phyloP scores from a whole-genome alignment of 306 rosid species.

The Potentilla sterilis region DNA sequence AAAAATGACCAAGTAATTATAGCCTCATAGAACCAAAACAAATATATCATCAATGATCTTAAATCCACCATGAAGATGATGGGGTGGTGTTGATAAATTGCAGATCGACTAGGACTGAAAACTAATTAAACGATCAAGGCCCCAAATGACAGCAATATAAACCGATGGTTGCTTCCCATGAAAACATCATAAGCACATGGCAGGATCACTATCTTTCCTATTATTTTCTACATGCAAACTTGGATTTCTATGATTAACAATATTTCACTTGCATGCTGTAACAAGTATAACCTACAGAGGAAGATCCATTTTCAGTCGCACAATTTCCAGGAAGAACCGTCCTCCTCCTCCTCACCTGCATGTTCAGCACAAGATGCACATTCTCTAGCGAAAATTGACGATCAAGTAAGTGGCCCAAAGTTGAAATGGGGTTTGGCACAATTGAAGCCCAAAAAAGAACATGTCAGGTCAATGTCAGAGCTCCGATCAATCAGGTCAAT shows the following conservation, averaged over 20 bases:
- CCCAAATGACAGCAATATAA: slow-evolving; percentile 5
- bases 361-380: background rate
- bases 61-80: background rate
- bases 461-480: background rate
- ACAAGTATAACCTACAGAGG: background rate
- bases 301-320: background rate
- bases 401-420: background rate
- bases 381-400: background rate
- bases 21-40: no score
- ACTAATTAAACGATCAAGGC: background rate
- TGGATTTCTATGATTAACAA: background rate
- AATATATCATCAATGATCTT: no score
- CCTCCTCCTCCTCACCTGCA: background rate
- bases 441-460: background rate
- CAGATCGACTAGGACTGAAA: background rate
- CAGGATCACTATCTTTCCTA: background rate
- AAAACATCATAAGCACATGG: background rate
- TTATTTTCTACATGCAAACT: background rate
- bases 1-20: background rate
- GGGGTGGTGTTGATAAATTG: background rate
- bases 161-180: background rate
- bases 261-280: background rate
- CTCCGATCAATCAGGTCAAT: background rate
- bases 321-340: background rate
- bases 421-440: background rate